Conservation (phyloP, 257 asterid genomes). For the Gynochthodes officinalis region DNA sequence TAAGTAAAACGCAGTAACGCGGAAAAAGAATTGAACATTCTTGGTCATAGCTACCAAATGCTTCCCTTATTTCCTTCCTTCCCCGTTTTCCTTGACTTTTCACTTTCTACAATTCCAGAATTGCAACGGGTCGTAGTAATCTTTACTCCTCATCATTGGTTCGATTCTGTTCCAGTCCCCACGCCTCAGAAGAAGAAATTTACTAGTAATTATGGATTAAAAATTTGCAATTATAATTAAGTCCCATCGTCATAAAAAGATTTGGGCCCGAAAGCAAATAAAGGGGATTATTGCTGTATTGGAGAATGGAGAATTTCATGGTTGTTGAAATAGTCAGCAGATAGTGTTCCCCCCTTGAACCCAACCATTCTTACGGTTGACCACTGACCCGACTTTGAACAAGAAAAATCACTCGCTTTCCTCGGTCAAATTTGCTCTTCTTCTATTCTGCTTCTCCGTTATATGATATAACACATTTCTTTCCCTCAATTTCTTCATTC, state of each 20-base stretch:
- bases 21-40: slow-evolving; percentile 16
- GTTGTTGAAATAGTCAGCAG: slow-evolving; percentile 38
- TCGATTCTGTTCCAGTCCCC: background rate
- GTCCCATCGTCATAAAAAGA: too few species aligned
- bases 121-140: too few species aligned
- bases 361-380: slow-evolving; percentile 27
- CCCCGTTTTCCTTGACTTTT: background rate
- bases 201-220: too few species aligned
- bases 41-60: slow-evolving; percentile 5
- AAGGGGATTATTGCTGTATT: background rate
- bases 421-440: slow-evolving; percentile 29
- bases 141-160: background rate
- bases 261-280: background rate
- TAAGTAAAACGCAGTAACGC: background rate
- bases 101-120: slow-evolving; percentile 7
- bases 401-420: slow-evolving; percentile 16
- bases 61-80: background rate
- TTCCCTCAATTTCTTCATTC: slow-evolving; percentile 26
- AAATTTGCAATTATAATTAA: too few species aligned
- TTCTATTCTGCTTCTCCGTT: slow-evolving; percentile 9
- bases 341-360: slow-evolving; percentile 5
- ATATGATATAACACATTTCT: slow-evolving; percentile 1
- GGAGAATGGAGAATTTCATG: background rate
- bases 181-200: too few species aligned
- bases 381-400: slow-evolving; percentile 43